Evolutionary conservation across 2,329 filamentous ascomycete species (phyloP), one percentile per base, ranked within the genome.

Genomic region (Fusarium domesticum): DNA sequence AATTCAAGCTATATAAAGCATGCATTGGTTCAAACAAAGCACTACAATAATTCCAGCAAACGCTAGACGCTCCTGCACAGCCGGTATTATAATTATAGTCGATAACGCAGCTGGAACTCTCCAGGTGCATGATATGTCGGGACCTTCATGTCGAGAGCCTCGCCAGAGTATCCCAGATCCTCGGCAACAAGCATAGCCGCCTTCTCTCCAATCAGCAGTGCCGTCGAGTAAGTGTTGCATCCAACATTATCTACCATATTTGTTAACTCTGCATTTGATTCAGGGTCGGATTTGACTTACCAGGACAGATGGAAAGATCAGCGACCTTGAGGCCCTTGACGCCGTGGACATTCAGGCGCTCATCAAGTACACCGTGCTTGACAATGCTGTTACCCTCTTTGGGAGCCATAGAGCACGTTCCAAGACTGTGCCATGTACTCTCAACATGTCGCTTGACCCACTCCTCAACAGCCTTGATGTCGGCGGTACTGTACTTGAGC

Each of bases 401-500:
- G 5, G 87, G 87, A 0, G 84, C 85, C 84, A 90, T 90, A 40
- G 82, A 87, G 70, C 85, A 89, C 2, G 85, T 89, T 67, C 75
- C 75, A 12, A 78, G 65, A 31, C 47, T 50, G 45, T 58, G 50
- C 52, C 52, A 57, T 33, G 85, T 89, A 38, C 83, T 88, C 69
- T 89, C 85, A 37, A 86, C 83, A 61, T 89, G 85, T 49, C 82
- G 76, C 72, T 84, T 81, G 30, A 84, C 80, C 76, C 76, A 80
- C 62, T 88, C 84, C 62, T 87, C 83, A 38, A 89, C 70, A 3
- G 81, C 78, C 60, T 80, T 68, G 59, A 86, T 79, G 58, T 87
- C 84, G 18, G 75, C 65, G 11, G 73, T 76, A 48, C 64, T 74
- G 65, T 92, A 92, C 59, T 83, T 70, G 32, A 91, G 71, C 46